These are phyloP conservation scores for Zopfia rhizophila DNA, from an alignment of 2,329 filamentous ascomycete genomes.

Conservation along the genomic window DNA sequence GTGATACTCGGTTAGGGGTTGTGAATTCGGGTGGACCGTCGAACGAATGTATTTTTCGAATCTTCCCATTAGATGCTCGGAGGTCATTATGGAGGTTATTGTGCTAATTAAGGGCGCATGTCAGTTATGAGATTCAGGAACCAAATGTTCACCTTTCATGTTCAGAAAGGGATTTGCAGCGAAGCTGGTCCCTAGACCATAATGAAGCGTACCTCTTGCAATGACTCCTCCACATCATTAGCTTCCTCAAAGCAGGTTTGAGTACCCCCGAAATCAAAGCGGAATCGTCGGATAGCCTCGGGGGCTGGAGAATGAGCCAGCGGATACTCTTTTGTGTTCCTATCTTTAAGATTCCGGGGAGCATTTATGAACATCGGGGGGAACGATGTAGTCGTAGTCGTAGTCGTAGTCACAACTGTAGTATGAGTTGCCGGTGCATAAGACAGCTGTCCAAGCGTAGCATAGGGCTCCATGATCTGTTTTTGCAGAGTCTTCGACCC, in stretches of 20 bases:
- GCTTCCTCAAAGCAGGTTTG: constrained; percentile 72
- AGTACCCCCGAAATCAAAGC: constrained; percentile 73
- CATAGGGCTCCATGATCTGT: constrained; percentile 42
- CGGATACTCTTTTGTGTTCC: constrained; percentile 91
- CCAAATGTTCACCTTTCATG: constrained; percentile 13
- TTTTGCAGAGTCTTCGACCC: constrained; percentile 36
- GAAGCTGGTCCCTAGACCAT: constrained; percentile 24
- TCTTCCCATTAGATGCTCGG: constrained; percentile 58
- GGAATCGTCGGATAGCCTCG: constrained; percentile 78
- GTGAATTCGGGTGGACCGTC: constrained; percentile 54
- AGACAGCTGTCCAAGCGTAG: constrained; percentile 68
- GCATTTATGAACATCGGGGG: constrained; percentile 84
- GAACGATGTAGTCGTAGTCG: constrained; percentile 83
- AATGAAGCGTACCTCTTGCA: constrained; percentile 62
- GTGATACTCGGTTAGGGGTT: constrained; percentile 50
- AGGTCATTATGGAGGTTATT: constrained; percentile 57
- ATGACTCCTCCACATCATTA: constrained; percentile 64
- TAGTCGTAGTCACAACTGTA: constrained; percentile 86
- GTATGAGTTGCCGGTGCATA: constrained; percentile 72
- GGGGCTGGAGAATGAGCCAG: constrained; percentile 86
- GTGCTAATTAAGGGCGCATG: constrained; percentile 48
- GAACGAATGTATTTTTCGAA: constrained; percentile 54
- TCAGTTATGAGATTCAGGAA: constrained; percentile 31
- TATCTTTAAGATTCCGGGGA: constrained; percentile 73
- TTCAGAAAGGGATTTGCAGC: too few relatives aligned